These are phyloP conservation scores for Magnaporthiopsis incrustans DNA, from an alignment of 2,329 filamentous ascomycete species.

Conservation along the genomic window DNA sequence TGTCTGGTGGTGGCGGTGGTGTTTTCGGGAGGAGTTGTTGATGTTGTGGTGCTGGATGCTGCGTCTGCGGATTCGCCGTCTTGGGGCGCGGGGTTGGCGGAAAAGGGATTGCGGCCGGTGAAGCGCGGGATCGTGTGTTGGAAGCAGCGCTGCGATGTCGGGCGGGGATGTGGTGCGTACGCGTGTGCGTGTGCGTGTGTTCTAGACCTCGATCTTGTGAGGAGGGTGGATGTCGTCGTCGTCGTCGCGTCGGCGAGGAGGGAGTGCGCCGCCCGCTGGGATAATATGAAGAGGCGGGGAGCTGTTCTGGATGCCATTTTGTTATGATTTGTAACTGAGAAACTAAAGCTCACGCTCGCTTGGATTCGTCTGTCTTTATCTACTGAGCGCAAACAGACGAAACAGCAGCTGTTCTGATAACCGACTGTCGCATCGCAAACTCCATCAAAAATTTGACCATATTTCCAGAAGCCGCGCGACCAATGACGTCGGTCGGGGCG, in stretches of 20 bases:
- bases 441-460: background rate
- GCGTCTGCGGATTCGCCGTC: background rate
- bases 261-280: background rate
- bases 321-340: background rate
- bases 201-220: background rate
- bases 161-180: too few relatives aligned
- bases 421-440: background rate
- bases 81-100: conserved; percentile 35
- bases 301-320: conserved; percentile 6
- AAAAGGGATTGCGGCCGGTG: conserved; percentile 17
- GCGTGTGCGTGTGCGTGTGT: background rate
- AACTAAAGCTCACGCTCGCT: background rate
- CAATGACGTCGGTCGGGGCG: background rate
- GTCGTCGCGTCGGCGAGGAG: background rate
- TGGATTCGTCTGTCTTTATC: background rate
- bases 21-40: conserved; percentile 1
- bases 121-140: conserved; percentile 22
- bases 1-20: background rate
- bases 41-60: background rate
- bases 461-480: too few relatives aligned
- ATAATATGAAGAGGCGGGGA: background rate
- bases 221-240: background rate
- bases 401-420: too few relatives aligned
- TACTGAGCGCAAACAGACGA: background rate
- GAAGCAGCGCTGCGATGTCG: conserved; percentile 11